phyloP scores from a whole-genome alignment of 2,329 filamentous ascomycete genomes.

The Sporothrix inflata region DNA sequence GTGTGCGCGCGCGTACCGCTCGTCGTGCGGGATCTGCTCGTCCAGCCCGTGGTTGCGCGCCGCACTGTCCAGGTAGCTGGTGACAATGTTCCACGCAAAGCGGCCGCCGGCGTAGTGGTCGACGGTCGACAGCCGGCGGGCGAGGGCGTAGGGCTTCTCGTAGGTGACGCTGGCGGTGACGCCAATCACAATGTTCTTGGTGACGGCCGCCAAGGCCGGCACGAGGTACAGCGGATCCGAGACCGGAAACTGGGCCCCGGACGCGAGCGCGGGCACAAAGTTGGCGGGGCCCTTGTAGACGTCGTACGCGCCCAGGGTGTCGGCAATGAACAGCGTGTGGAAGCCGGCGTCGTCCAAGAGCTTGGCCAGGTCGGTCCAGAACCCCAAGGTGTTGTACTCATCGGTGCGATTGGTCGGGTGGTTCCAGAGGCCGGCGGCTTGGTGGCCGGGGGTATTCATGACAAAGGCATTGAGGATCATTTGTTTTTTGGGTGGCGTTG shows the following conservation, averaged over 20 bases:
- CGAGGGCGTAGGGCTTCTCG: constrained; percentile 28
- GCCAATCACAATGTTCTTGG: constrained; percentile 28
- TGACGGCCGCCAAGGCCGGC: constrained; percentile 29
- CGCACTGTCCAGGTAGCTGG: constrained; percentile 32
- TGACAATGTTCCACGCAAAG: constrained; percentile 36
- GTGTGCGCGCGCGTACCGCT: constrained; percentile 35
- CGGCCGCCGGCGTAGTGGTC: constrained; percentile 30
- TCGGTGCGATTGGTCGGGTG: constrained; percentile 31
- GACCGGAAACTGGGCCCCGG: constrained; percentile 33
- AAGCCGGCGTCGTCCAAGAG: constrained; percentile 32
- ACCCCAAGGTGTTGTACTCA: constrained; percentile 29
- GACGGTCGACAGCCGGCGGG: constrained; percentile 27
- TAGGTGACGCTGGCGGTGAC: constrained; percentile 27
- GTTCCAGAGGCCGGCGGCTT: constrained; percentile 31
- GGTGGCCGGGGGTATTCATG: constrained; percentile 33
- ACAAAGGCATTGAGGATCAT: constrained; percentile 51
- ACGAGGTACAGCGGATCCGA: constrained; percentile 29
- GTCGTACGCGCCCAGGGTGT: constrained; percentile 32
- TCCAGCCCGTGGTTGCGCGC: constrained; percentile 32
- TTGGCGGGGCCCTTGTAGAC: constrained; percentile 32
- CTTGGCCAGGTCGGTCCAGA: constrained; percentile 31
- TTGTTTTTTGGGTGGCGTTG: constrained; percentile 38
- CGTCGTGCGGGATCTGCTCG: constrained; percentile 33
- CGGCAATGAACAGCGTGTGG: constrained; percentile 33
- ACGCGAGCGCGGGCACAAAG: constrained; percentile 25